Evolutionary conservation across 495 filamentous ascomycete genomes (phyloP).

Genomic region (Peziza echinospora): DNA sequence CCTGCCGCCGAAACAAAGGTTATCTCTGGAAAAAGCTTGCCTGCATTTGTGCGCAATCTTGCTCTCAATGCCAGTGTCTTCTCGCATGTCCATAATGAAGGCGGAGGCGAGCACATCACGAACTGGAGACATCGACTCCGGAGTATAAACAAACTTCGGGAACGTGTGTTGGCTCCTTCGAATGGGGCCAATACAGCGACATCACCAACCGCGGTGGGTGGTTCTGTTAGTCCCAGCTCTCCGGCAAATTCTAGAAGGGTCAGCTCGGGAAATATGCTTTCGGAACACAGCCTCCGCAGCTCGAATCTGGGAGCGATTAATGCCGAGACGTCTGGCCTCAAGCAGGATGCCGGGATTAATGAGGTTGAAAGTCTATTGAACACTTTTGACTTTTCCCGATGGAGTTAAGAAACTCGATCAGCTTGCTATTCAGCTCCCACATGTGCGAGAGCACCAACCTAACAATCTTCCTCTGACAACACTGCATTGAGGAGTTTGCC

Average conservation of each 20-base stretch:
- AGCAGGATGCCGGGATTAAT: slow-evolving; percentile 7
- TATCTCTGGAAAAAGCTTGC: slow-evolving; percentile 53
- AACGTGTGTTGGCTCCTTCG: slow-evolving; percentile 23
- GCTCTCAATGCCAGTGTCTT: slow-evolving; percentile 89
- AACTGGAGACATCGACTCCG: slow-evolving; percentile 73
- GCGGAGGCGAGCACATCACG: slow-evolving; percentile 66
- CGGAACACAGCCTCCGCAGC: slow-evolving; percentile 20
- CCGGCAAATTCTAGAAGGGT: neutral
- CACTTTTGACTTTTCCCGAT: slow-evolving; percentile 39
- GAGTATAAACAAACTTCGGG: slow-evolving; percentile 63
- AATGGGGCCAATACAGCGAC: neutral
- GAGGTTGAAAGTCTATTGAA: slow-evolving; percentile 31
- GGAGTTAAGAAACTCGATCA: slow-evolving; percentile 24
- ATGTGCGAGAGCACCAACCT: too few species aligned
- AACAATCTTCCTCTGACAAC: too few species aligned
- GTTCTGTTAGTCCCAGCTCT: neutral
- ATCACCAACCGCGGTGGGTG: neutral
- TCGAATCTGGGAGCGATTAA: slow-evolving; percentile 4
- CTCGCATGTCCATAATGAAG: slow-evolving; percentile 67
- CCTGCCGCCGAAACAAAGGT: slow-evolving; percentile 73
- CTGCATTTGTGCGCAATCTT: slow-evolving; percentile 72
- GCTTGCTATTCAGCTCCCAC: too few species aligned
- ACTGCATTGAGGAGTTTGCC: too few species aligned
- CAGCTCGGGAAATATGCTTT: slow-evolving; percentile 18
- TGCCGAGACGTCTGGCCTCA: slow-evolving; percentile 2